Evolutionary conservation across 345 rosid species (phyloP).

Genomic region (Salix koriyanagi): DNA sequence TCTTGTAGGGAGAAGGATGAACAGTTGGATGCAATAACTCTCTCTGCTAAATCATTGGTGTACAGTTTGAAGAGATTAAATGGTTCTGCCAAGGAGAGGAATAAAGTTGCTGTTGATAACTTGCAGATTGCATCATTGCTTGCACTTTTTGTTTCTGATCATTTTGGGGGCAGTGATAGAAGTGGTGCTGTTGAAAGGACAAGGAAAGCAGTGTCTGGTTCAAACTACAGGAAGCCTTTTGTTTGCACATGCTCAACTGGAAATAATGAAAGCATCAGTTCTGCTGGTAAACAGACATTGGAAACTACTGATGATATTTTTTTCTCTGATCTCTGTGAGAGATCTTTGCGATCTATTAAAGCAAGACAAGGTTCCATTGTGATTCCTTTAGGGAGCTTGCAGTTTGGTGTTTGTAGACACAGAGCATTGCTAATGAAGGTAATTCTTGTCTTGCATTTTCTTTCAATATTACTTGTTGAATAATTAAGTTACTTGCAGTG

Average conservation of each 20-base stretch:
- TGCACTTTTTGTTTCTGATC: conserved; percentile 93
- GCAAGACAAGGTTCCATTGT: conserved; percentile 58
- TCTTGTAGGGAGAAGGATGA: conserved; percentile 70
- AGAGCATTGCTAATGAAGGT: conserved; percentile 95
- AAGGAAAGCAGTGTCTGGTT: conserved; percentile 71
- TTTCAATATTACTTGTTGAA: not conserved
- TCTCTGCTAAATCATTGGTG: conserved; percentile 68
- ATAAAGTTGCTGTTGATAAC: conserved; percentile 38
- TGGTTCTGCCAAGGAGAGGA: conserved; percentile 40
- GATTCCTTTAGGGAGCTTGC: conserved; percentile 79
- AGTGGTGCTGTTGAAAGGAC: conserved; percentile 58
- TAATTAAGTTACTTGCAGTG: conserved; percentile 2
- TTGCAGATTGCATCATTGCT: conserved; percentile 69
- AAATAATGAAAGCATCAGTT: conserved; percentile 36
- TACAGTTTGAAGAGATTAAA: conserved; percentile 49
- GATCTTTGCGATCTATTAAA: conserved; percentile 63
- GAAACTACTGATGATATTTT: conserved; percentile 45
- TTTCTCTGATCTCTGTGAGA: conserved; percentile 77
- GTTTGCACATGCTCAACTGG: conserved; percentile 91
- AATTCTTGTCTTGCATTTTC: not conserved
- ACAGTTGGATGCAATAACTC: conserved; percentile 68
- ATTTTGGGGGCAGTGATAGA: conserved; percentile 95
- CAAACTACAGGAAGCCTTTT: conserved; percentile 80
- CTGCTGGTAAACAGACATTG: conserved; percentile 33
- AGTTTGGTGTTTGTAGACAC: conserved; percentile 91